Conservation (phyloP, 805 yeast species). For the Candida silvicultrix region DNA sequence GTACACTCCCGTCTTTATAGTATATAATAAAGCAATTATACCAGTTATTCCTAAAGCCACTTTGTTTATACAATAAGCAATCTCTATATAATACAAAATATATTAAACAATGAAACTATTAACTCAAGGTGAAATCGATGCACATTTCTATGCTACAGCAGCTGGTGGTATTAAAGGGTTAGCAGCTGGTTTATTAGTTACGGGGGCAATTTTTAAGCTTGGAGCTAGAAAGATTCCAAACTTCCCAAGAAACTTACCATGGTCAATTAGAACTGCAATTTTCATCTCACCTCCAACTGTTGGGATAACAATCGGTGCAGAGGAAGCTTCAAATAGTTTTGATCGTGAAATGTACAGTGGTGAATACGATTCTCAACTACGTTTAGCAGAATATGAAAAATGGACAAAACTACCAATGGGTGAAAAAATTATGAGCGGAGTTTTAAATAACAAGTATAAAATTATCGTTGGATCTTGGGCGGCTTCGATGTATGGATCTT, state of each 20-base stretch:
- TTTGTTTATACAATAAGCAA: too few species aligned
- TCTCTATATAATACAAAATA: not conserved
- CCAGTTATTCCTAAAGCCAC: too few species aligned
- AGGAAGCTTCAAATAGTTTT: conserved; percentile 60
- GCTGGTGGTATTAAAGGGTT: conserved; percentile 60
- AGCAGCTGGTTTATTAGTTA: conserved; percentile 47
- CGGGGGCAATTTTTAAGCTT: conserved; percentile 46
- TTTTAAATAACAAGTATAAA: conserved; percentile 54
- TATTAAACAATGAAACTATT: conserved; percentile 60
- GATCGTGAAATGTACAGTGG: conserved; percentile 57
- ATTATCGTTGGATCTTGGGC: conserved; percentile 75
- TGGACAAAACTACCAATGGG: conserved; percentile 44
- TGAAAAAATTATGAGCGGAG: conserved; percentile 44
- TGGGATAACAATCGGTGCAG: conserved; percentile 58
- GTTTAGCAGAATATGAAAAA: conserved; percentile 38
- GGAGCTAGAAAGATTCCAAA: conserved; percentile 43
- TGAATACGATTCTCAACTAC: conserved; percentile 29
- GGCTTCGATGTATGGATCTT: conserved; percentile 72
- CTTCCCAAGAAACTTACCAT: conserved; percentile 38
- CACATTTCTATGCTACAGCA: conserved; percentile 52
- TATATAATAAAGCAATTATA: too few species aligned
- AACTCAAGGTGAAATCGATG: conserved; percentile 58
- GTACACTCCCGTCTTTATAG: too few species aligned
- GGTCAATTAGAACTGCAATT: conserved; percentile 56
- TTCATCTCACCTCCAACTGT: conserved; percentile 65